Percentiles rank a stretch among this genome's conserved stretches.
phyloP scores from a whole-genome alignment of 2,329 filamentous ascomycete genomes.

The Phymatotrichopsis omnivora region DNA sequence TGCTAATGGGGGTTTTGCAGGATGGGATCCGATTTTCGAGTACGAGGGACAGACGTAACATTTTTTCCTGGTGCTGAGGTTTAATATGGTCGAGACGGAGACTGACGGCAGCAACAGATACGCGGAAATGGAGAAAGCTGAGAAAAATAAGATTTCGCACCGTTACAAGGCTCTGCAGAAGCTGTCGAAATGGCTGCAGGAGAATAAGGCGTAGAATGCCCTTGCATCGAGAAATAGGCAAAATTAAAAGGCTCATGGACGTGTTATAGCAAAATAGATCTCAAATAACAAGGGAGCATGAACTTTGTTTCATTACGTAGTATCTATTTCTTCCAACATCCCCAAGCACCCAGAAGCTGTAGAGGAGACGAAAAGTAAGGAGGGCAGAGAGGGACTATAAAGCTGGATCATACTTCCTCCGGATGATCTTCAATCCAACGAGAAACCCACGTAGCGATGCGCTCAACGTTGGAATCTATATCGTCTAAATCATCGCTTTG shows the following conservation, averaged over 20 bases:
- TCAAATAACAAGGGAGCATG: too few species aligned
- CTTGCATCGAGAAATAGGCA: too few species aligned
- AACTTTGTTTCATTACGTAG: too few species aligned
- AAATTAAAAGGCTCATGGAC: too few species aligned
- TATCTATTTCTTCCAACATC: too few species aligned
- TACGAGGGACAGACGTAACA: constrained; percentile 69
- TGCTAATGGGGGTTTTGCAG: constrained; percentile 45
- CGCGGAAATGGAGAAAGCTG: constrained; percentile 82
- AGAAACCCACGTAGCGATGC: constrained; percentile 70
- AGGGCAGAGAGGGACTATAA: too few species aligned
- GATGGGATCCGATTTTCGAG: constrained; percentile 96
- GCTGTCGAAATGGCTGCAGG: constrained; percentile 68
- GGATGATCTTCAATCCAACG: constrained; percentile 65
- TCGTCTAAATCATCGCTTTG: constrained; percentile 71
- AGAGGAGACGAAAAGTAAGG: too few species aligned
- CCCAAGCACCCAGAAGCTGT: too few species aligned
- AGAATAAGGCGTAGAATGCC: constrained; percentile 32
- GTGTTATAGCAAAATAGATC: too few species aligned
- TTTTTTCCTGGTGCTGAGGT: not conserved
- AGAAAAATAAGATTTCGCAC: constrained; percentile 91
- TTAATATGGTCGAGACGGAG: not conserved
- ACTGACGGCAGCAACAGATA: constrained; percentile 43
- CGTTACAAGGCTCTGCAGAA: constrained; percentile 78
- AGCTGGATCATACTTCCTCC: constrained; percentile 24
- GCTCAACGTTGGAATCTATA: constrained; percentile 77